Percentiles rank a stretch among this genome's conserved stretches.
Conservation (phyloP, 805 yeast genomes). For the Torulaspora quercuum region DNA sequence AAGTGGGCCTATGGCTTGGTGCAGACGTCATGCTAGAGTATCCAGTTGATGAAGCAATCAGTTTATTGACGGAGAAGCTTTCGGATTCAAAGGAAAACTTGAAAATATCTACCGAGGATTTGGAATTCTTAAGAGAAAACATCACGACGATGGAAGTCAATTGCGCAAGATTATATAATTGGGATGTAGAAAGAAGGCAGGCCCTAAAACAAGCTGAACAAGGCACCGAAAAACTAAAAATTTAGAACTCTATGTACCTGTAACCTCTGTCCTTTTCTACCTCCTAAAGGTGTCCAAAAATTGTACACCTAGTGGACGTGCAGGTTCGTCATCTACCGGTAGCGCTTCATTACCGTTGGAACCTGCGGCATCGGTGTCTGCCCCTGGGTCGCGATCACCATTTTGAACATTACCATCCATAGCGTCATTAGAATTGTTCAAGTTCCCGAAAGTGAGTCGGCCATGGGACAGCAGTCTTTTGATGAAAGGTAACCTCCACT, state of each 20-base stretch:
- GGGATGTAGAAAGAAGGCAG: conserved; percentile 78
- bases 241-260: conserved; percentile 12
- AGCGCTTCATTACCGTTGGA: conserved; percentile 12
- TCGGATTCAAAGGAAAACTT: conserved; percentile 58
- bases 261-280: too few species aligned
- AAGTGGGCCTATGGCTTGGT: conserved; percentile 92
- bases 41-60: conserved; percentile 82
- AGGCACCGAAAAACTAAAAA: conserved; percentile 38
- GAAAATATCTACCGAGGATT: conserved; percentile 70
- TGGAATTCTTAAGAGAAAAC: conserved; percentile 84
- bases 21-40: conserved; percentile 97
- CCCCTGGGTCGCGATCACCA: conserved; percentile 31
- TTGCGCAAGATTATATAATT: conserved; percentile 85
- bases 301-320: conserved; percentile 57
- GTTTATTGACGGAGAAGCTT: conserved; percentile 60
- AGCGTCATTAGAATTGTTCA: conserved; percentile 7
- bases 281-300: conserved; percentile 57
- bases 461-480: conserved; percentile 19
- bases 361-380: conserved; percentile 18
- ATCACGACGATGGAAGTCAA: conserved; percentile 98
- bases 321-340: conserved; percentile 43
- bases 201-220: conserved; percentile 43
- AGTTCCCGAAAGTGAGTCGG: conserved; percentile 13
- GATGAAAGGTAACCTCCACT: conserved; percentile 36
- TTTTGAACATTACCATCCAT: conserved; percentile 25